Evolutionary conservation across 768 basidiomycete genomes (phyloP).

Genomic region (Mycena rebaudengoi): DNA sequence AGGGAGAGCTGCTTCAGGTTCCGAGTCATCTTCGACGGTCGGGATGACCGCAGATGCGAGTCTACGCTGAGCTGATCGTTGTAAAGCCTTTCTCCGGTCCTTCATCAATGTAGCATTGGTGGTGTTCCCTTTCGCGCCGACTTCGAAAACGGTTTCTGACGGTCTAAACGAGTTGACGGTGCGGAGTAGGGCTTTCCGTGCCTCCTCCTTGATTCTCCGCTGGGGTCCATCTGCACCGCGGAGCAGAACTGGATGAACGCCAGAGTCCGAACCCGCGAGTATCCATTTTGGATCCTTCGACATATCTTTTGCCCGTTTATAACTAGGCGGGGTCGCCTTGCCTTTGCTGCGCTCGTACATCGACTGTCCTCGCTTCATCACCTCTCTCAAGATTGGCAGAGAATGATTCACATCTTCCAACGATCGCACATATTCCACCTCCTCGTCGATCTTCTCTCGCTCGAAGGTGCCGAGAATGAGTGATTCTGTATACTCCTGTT

Average conservation of each 20-base stretch:
- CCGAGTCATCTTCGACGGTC: slow-evolving; percentile 41
- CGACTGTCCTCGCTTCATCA: slow-evolving; percentile 88
- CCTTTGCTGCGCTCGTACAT: slow-evolving; percentile 96
- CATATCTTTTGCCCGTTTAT: slow-evolving; percentile 91
- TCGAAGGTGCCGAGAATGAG: slow-evolving; percentile 87
- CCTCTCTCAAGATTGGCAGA: slow-evolving; percentile 72
- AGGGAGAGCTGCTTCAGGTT: slow-evolving; percentile 44
- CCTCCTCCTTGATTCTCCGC: slow-evolving; percentile 55
- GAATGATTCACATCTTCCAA: slow-evolving; percentile 71
- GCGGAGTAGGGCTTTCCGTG: slow-evolving; percentile 71
- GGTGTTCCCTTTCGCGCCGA: slow-evolving; percentile 75
- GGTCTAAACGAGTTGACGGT: slow-evolving; percentile 87
- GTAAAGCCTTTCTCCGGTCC: slow-evolving; percentile 80
- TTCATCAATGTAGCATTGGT: slow-evolving; percentile 84
- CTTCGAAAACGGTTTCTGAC: slow-evolving; percentile 90
- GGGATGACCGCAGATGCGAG: slow-evolving; percentile 44
- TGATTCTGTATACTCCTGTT: slow-evolving; percentile 72
- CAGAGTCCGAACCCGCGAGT: slow-evolving; percentile 68
- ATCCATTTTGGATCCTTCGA: slow-evolving; percentile 76
- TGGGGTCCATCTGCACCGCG: slow-evolving; percentile 47
- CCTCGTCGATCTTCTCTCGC: slow-evolving; percentile 81
- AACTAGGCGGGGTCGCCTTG: slow-evolving; percentile 86
- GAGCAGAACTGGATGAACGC: slow-evolving; percentile 76
- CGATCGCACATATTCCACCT: slow-evolving; percentile 79
- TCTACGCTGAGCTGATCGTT: slow-evolving; percentile 63